These are phyloP conservation scores for Epichloe elymi DNA, from an alignment of 2,329 filamentous ascomycete species.

Conservation along the genomic window DNA sequence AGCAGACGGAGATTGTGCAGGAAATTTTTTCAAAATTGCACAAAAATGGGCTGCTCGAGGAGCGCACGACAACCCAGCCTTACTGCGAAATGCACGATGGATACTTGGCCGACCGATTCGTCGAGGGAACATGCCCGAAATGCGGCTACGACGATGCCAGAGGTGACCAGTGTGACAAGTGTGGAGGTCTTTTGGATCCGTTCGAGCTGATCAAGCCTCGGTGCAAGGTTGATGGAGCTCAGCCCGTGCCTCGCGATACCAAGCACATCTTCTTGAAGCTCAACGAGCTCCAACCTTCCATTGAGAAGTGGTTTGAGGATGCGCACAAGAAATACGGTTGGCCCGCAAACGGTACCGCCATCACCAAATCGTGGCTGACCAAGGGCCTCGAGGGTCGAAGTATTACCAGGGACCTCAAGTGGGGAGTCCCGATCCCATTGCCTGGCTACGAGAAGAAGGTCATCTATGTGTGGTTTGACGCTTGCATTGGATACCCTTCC, in stretches of 20 bases:
- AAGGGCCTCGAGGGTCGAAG: slow-evolving; percentile 76
- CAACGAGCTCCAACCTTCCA: slow-evolving; percentile 65
- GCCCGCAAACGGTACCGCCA: slow-evolving; percentile 61
- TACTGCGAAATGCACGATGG: slow-evolving; percentile 70
- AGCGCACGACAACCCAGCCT: slow-evolving; percentile 76
- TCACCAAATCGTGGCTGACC: slow-evolving; percentile 69
- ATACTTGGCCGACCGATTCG: slow-evolving; percentile 77
- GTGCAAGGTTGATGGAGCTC: slow-evolving; percentile 81
- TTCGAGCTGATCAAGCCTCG: slow-evolving; percentile 69
- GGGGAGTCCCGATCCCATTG: slow-evolving; percentile 54
- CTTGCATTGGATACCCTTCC: slow-evolving; percentile 88
- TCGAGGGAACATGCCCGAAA: slow-evolving; percentile 66
- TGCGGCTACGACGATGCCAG: slow-evolving; percentile 60
- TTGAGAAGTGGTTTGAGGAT: slow-evolving; percentile 65
- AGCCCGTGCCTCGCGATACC: slow-evolving; percentile 66
- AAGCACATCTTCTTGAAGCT: slow-evolving; percentile 86
- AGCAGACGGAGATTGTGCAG: slow-evolving; percentile 89
- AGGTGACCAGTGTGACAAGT: slow-evolving; percentile 65
- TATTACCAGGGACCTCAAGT: slow-evolving; percentile 86
- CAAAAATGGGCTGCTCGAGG: slow-evolving; percentile 77
- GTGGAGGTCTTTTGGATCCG: slow-evolving; percentile 58
- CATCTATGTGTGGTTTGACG: slow-evolving; percentile 88
- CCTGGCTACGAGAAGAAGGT: slow-evolving; percentile 50
- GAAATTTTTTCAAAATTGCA: slow-evolving; percentile 79
- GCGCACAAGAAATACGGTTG: slow-evolving; percentile 62